These are phyloP conservation scores for Fusarium buxicola DNA, from an alignment of 2,329 filamentous ascomycete species.

Conservation along the genomic window DNA sequence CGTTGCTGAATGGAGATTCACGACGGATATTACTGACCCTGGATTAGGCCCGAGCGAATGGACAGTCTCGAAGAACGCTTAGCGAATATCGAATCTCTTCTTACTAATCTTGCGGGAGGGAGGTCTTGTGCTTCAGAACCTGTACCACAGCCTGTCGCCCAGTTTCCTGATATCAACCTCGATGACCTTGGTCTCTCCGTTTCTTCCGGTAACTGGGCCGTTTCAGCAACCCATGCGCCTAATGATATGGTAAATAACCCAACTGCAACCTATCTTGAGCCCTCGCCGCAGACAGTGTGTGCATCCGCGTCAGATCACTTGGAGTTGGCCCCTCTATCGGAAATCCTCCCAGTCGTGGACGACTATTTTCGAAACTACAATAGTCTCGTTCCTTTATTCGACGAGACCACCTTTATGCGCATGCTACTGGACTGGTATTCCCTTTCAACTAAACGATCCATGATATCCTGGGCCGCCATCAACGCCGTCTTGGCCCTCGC, in stretches of 20 bases:
- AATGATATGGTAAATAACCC: neutral
- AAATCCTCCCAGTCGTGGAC: slow-evolving; percentile 36
- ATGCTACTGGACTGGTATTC: slow-evolving; percentile 51
- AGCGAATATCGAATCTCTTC: slow-evolving; percentile 33
- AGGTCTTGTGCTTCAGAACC: neutral
- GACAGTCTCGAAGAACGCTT: slow-evolving; percentile 34
- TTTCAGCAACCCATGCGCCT: neutral
- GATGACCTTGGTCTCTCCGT: neutral
- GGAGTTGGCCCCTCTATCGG: slow-evolving; percentile 29
- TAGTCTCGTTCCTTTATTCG: slow-evolving; percentile 48
- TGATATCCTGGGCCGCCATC: slow-evolving; percentile 49
- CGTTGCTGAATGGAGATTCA: neutral
- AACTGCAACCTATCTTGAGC: neutral
- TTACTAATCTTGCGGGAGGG: slow-evolving; percentile 6
- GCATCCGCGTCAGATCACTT: slow-evolving; percentile 4
- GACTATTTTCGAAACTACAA: slow-evolving; percentile 39
- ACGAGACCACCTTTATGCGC: slow-evolving; percentile 49
- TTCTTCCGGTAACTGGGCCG: neutral
- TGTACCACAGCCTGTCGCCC: neutral
- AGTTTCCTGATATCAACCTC: neutral
- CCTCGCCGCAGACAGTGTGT: neutral
- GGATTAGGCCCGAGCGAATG: slow-evolving; percentile 24
- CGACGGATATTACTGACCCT: neutral
- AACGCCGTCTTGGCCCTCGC: slow-evolving; percentile 51
- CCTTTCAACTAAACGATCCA: slow-evolving; percentile 22